These are phyloP conservation scores for Trichophyton schoenleinii DNA, from an alignment of 2,329 filamentous ascomycete genomes.

Conservation along the genomic window DNA sequence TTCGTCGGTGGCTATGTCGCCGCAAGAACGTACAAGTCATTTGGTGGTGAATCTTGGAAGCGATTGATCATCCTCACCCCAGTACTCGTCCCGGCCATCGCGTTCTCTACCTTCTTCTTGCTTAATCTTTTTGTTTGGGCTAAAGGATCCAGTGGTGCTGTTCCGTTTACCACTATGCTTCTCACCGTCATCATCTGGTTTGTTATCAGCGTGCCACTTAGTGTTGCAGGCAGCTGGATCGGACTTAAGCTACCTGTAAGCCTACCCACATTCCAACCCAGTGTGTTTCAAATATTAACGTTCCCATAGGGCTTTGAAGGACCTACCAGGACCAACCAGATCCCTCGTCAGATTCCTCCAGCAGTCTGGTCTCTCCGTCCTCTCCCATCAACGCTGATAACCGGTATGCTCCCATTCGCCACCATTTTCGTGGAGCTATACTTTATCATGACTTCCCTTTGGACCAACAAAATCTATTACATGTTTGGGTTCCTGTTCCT, in stretches of 20 bases:
- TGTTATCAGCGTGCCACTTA: constrained; percentile 84
- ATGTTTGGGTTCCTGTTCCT: constrained; percentile 99
- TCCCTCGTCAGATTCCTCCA: constrained; percentile 88
- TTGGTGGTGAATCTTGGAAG: constrained; percentile 89
- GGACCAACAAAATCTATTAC: constrained; percentile 98
- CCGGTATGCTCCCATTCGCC: constrained; percentile 84
- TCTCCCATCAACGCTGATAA: constrained; percentile 79
- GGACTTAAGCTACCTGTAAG: constrained; percentile 61
- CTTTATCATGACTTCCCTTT: constrained; percentile 98
- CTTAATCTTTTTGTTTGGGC: constrained; percentile 95
- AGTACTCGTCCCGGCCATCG: constrained; percentile 67
- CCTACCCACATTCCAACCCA: neutral
- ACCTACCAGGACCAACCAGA: constrained; percentile 92
- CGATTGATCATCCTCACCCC: constrained; percentile 83
- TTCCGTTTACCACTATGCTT: constrained; percentile 94
- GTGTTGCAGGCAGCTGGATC: constrained; percentile 80
- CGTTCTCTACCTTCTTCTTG: constrained; percentile 82
- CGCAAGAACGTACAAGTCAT: constrained; percentile 83
- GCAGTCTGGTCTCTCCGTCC: constrained; percentile 70
- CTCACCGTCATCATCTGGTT: constrained; percentile 93
- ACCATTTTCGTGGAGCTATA: constrained; percentile 98
- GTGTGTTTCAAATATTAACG: neutral
- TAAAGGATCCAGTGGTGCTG: constrained; percentile 79
- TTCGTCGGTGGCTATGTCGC: constrained; percentile 87
- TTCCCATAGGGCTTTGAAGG: constrained; percentile 48